A percentile compares a stretch with the other conserved stretches of the same genome.
These are phyloP conservation scores for Shiraia sp. DNA, from an alignment of 2,329 filamentous ascomycete species.

Conservation along the genomic window DNA sequence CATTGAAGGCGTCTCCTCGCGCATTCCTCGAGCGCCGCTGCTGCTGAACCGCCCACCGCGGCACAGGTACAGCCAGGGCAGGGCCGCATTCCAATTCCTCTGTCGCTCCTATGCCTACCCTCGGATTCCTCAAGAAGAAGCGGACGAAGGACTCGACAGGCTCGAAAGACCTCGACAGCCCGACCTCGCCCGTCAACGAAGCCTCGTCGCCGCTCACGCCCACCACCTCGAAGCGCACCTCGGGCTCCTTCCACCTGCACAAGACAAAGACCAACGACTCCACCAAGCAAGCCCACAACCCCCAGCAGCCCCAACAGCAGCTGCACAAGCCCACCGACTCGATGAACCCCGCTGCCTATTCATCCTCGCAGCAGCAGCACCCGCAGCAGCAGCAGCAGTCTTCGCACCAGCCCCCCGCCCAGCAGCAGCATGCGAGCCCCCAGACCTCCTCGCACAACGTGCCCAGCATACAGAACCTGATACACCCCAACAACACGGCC, in stretches of 20 bases:
- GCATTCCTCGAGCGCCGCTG: constrained; percentile 13
- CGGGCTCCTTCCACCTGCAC: constrained; percentile 34
- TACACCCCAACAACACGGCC: constrained; percentile 62
- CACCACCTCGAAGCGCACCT: constrained; percentile 37
- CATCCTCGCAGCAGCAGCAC: constrained; percentile 23
- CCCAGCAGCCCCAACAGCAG: constrained; percentile 14
- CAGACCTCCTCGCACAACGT: constrained; percentile 64
- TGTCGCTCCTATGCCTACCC: constrained; percentile 75
- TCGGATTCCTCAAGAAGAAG: constrained; percentile 98
- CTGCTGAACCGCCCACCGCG: background rate
- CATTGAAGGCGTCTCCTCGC: constrained; percentile 5
- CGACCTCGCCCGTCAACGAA: constrained; percentile 68
- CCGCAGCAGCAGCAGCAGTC: constrained; percentile 24
- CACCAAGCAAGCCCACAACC: constrained; percentile 11
- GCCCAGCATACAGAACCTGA: constrained; percentile 81
- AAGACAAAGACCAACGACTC: constrained; percentile 38
- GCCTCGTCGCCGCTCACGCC: constrained; percentile 44
- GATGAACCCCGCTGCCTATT: constrained; percentile 45
- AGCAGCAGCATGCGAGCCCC: constrained; percentile 22
- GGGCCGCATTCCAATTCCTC: constrained; percentile 4
- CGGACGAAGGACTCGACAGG: constrained; percentile 84
- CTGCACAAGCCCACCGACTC: constrained; percentile 44
- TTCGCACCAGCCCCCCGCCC: background rate
- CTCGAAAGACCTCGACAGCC: constrained; percentile 65
- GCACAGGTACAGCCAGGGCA: constrained; percentile 6